phyloP scores from a whole-genome alignment of 306 rosid species.

The Sindora glabra region DNA sequence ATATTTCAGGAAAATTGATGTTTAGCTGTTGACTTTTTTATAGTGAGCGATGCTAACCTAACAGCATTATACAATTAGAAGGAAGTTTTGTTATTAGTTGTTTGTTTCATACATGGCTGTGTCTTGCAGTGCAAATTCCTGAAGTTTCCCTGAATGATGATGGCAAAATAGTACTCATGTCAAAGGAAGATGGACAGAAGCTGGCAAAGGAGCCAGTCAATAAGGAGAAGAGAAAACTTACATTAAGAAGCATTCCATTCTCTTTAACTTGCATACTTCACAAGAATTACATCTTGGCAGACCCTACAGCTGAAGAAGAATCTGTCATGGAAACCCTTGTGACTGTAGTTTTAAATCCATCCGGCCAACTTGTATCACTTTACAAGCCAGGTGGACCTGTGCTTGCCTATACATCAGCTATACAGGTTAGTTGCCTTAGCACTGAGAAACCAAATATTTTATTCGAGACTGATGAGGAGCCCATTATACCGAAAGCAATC shows the following conservation, averaged over 20 bases:
- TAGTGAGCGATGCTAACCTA: background rate
- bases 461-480: background rate
- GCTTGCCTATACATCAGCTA: conserved; percentile 63
- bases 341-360: conserved; percentile 70
- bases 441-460: background rate
- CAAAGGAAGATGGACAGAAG: conserved; percentile 53
- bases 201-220: conserved; percentile 45
- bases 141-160: conserved; percentile 67
- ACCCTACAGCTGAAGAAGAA: conserved; percentile 90
- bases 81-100: background rate
- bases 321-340: conserved; percentile 73
- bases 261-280: conserved; percentile 78
- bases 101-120: conserved; percentile 1
- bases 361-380: conserved; percentile 67
- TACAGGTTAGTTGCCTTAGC: conserved; percentile 51
- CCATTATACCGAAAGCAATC: background rate
- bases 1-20: too few species aligned
- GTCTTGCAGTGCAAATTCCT: conserved; percentile 67
- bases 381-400: conserved; percentile 84
- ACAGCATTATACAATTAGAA: background rate
- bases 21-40: too few species aligned
- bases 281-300: conserved; percentile 75
- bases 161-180: conserved; percentile 57
- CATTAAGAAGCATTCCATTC: conserved; percentile 52
- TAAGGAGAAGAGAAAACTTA: conserved; percentile 70